Evolutionary conservation across 176 grass and related monocot genomes (phyloP), one percentile per base, ranked within the genome.

Genomic region (Aegilops bicornis): DNA sequence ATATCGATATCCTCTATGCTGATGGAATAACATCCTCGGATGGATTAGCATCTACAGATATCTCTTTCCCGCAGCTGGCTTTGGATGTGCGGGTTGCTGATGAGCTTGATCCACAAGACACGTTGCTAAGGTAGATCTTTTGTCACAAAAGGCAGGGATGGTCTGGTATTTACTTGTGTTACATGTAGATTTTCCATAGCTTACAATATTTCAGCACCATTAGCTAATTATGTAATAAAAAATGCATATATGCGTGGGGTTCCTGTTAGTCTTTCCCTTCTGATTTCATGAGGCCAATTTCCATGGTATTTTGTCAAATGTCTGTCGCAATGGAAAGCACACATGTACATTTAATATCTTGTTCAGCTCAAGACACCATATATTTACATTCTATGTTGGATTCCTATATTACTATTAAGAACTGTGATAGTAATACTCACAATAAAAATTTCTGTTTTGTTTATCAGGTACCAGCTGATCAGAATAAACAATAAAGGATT

Each of bases 1-100:
- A 91, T 84, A 87, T 25, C 6, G 94, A 99, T 90, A 94, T 96
- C 68, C 85, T 99, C 7, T 91, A 93, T 56, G 89, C 94, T 33
- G 94, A 92, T 75, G 92, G 97, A 73, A 84, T 96, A 82, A 94
- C 85, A 89, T 96, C 94, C 10, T 94, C 90, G 1, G 87, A 94
- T 70, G 97, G 90, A 42, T 42, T 99, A 87, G 87, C 89, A 54
- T 93, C 79, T 68, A 96, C 92, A 64, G 92, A 99, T 36, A 91
- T 99, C 87, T 89, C 87, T 52, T 97, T 91, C 20, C 85, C 89
- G 11, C 85, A 75, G 19, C 4, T 87, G 77, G 59, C 89, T 90
- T 91, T 64, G 81, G 92, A 86, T 85, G 85, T 64, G 29, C 80
- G 56, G 45, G 85, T 69, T 83, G 73, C 50, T 72, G 92, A 96